Evolutionary conservation across 306 rosid species (phyloP).

Genomic region (Acacia crassicarpa): DNA sequence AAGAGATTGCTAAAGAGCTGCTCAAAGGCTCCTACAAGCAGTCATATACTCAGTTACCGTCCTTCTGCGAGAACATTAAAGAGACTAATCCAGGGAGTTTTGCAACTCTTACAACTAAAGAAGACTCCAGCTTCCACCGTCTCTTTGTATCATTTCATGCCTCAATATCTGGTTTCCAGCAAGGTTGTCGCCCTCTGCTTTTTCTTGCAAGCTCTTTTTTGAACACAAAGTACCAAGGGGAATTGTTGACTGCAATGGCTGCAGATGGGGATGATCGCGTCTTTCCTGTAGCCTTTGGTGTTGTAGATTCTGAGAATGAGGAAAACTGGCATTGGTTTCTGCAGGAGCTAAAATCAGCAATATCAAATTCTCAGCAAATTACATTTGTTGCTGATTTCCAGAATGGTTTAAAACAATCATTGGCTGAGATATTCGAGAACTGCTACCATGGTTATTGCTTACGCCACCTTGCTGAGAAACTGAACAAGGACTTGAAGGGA

Average conservation of each 20-base stretch:
- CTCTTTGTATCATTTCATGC: slow-evolving; percentile 87
- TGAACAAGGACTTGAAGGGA: slow-evolving; percentile 89
- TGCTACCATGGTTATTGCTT: slow-evolving; percentile 78
- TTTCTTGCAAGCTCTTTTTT: slow-evolving; percentile 78
- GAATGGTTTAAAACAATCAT: slow-evolving; percentile 66
- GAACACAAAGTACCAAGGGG: slow-evolving; percentile 90
- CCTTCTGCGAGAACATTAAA: slow-evolving; percentile 83
- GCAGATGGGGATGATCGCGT: slow-evolving; percentile 81
- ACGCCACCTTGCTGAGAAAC: slow-evolving; percentile 86
- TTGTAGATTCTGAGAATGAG: slow-evolving; percentile 80
- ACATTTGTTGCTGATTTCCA: slow-evolving; percentile 86
- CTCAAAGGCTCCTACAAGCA: slow-evolving; percentile 95
- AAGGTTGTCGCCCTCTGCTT: slow-evolving; percentile 89
- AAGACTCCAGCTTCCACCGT: slow-evolving; percentile 93
- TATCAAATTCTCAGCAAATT: slow-evolving; percentile 58
- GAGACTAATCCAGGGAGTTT: slow-evolving; percentile 90
- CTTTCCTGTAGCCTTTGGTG: slow-evolving; percentile 89
- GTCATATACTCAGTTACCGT: slow-evolving; percentile 85
- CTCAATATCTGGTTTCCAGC: slow-evolving; percentile 77
- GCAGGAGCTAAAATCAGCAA: slow-evolving; percentile 63
- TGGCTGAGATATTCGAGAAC: slow-evolving; percentile 73
- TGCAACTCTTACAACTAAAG: slow-evolving; percentile 83
- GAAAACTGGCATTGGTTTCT: slow-evolving; percentile 97
- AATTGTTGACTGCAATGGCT: slow-evolving; percentile 75
- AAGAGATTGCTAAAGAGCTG: slow-evolving; percentile 93